Base-by-base conservation (phyloP, 2,329 filamentous ascomycete genomes). In the Cordyceps javanica region DNA sequence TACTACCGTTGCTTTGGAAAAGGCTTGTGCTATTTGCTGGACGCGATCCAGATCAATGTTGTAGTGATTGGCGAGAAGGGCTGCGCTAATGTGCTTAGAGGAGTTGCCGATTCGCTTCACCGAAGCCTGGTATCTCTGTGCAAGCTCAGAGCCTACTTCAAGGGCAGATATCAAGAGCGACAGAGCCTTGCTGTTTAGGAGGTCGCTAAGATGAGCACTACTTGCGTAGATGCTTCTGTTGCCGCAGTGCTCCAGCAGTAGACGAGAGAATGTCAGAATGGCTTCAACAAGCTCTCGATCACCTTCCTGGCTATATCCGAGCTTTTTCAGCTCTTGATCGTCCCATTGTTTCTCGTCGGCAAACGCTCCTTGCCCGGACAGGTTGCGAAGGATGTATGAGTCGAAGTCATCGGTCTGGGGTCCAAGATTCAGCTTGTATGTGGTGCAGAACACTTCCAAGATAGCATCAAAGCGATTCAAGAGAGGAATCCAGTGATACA, bases 401-500 rank as follows among this genome's bases (percentile, higher is more conserved):
- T 79, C 80, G 66, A 97, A 96, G 28, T 90, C 83, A 64, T 85
- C 82, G 48, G 79, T 83, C 73, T 99, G 95, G 2, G 91, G 91
- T 0, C 90, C 91, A 59, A 88, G 82, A 60, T 85, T 83, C 57
- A 99, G 78, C 61, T 85, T 85, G 75, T 99, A 99, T 62, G 85
- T 86, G 58, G 83, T 80, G 71, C 87, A 91, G 70, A 96, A 91
- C 39, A 84, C 78, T 65, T 96, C 90, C 41, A 99, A 77, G 62
- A 97, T 86, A 67, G 83, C 84, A 73, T 99, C 94, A 72, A 99
- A 97, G 59, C 91, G 87, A 72, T 99, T 96, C 60, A 99, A 76
- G 25, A 96, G 82, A 28, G 90, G 87, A 64, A 99, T 97, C 95
- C 95, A 99, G 78, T 99, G 93, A 70, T 97, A 97, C 30, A 97